phyloP scores from a whole-genome alignment of 306 rosid genomes.

The Inga laurina region DNA sequence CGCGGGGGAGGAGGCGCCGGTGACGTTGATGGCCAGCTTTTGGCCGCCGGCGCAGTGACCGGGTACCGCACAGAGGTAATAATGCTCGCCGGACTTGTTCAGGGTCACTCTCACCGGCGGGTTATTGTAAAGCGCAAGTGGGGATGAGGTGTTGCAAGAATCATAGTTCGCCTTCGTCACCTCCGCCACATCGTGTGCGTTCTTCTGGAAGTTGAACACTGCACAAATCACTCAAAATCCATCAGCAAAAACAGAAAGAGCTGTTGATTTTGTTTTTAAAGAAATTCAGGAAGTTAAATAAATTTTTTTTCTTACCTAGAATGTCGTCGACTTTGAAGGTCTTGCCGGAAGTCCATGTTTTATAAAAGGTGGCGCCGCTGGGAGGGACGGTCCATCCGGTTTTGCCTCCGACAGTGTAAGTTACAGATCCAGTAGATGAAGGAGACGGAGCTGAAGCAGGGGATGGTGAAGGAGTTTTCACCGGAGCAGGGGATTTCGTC shows the following conservation, averaged over 20 bases:
- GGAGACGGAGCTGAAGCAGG: conserved; percentile 17
- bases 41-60: conserved; percentile 46
- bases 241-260: not conserved
- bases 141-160: conserved; percentile 43
- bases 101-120: conserved; percentile 42
- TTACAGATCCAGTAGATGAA: conserved; percentile 34
- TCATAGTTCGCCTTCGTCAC: conserved; percentile 53
- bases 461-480: conserved; percentile 28
- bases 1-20: not conserved
- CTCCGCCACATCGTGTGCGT: conserved; percentile 56
- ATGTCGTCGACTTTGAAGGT: conserved; percentile 41
- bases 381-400: conserved; percentile 33
- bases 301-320: conserved; percentile 26
- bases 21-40: conserved; percentile 44
- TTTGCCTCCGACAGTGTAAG: conserved; percentile 39
- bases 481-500: not conserved
- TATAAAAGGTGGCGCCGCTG: conserved; percentile 13
- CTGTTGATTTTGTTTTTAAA: too few relatives aligned
- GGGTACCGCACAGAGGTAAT: conserved; percentile 29
- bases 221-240: not conserved
- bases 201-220: conserved; percentile 57
- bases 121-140: conserved; percentile 1
- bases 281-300: too few relatives aligned
- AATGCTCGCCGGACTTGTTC: conserved; percentile 36
- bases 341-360: conserved; percentile 38